Evolutionary conservation across 345 rosid species (phyloP).

Genomic region (Citrus hindsii): DNA sequence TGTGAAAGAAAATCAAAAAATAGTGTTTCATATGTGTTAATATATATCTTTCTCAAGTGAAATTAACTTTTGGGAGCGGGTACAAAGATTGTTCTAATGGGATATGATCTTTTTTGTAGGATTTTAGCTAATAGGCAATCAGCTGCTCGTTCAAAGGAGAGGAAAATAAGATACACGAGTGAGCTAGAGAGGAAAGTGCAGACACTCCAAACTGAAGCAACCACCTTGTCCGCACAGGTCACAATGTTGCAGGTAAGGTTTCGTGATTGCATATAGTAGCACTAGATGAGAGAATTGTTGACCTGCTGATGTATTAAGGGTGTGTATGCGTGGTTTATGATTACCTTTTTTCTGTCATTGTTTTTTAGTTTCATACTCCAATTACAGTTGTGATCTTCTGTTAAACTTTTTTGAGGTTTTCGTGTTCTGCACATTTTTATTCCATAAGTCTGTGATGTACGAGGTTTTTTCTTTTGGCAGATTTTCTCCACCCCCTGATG

Average conservation of each 20-base stretch:
- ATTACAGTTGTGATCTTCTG: not conserved
- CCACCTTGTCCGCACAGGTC: conserved; percentile 95
- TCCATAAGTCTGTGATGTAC: not conserved
- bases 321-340: not conserved
- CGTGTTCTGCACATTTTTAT: not conserved
- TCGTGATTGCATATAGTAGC: not conserved
- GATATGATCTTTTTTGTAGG: conserved; percentile 29
- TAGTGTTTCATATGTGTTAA: not conserved
- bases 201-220: conserved; percentile 97
- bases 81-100: not conserved
- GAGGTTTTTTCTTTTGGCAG: not conserved
- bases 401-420: not conserved
- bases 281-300: not conserved
- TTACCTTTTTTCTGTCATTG: not conserved
- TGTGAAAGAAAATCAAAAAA: not conserved
- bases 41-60: not conserved
- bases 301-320: not conserved
- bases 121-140: conserved; percentile 94
- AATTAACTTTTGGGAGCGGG: not conserved
- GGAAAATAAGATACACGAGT: conserved; percentile 73
- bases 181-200: conserved; percentile 98
- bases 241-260: conserved; percentile 73
- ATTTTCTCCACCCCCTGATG: not conserved
- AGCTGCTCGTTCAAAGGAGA: conserved; percentile 94
- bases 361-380: not conserved